Evolutionary conservation across 78 protist species (phyloP).

Genomic region (Pelomyxa schiedti): DNA sequence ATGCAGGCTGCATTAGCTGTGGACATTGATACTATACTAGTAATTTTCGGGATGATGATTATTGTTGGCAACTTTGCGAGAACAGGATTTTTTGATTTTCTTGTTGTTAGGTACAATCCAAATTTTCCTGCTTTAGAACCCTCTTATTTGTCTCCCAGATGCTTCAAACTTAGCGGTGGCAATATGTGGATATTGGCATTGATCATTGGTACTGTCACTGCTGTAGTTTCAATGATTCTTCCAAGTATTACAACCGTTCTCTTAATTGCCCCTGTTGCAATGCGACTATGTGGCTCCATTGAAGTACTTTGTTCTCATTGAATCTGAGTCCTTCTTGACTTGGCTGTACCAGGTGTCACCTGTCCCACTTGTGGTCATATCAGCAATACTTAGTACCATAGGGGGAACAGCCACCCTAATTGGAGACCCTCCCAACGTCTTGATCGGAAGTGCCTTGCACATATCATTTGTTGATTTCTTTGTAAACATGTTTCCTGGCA

Average conservation of each 20-base stretch:
- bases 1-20: background rate
- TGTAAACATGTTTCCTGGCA: slow-evolving; percentile 2
- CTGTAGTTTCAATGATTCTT: slow-evolving; percentile 45
- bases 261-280: slow-evolving; percentile 48
- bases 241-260: slow-evolving; percentile 61
- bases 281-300: slow-evolving; percentile 12
- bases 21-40: background rate
- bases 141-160: too few relatives aligned
- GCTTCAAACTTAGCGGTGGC: background rate
- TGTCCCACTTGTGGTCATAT: slow-evolving; percentile 14
- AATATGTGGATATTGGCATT: background rate
- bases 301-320: too few relatives aligned
- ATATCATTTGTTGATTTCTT: slow-evolving; percentile 28
- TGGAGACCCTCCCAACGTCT: slow-evolving; percentile 73
- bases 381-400: slow-evolving; percentile 36
- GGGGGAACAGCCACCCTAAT: slow-evolving; percentile 65
- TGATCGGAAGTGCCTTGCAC: slow-evolving; percentile 41
- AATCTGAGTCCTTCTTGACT: too few relatives aligned
- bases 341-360: slow-evolving; percentile 23
- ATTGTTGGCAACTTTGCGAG: background rate
- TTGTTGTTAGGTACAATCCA: too few relatives aligned
- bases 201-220: slow-evolving; percentile 8
- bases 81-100: background rate
- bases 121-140: too few relatives aligned
- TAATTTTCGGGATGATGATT: background rate